Percentiles rank a stretch among this genome's conserved stretches.
Conservation (phyloP, 768 basidiomycete species). For the Psilocybe tampanensis region DNA sequence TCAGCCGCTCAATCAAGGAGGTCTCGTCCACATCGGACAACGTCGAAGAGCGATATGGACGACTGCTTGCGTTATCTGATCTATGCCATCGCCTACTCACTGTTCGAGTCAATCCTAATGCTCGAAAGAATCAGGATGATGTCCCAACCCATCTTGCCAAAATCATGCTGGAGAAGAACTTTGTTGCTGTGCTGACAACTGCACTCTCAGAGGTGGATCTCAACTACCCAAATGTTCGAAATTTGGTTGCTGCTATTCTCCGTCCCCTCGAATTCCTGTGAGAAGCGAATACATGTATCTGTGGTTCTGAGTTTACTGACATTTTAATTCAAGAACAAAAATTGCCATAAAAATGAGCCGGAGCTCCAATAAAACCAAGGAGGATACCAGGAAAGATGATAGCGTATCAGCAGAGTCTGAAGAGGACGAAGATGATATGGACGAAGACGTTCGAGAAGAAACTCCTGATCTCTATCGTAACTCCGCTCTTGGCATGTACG, state of each 20-base stretch:
- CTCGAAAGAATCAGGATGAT: slow-evolving; percentile 62
- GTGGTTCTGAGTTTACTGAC: slow-evolving; percentile 15
- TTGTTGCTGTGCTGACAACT: slow-evolving; percentile 84
- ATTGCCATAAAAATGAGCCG: slow-evolving; percentile 98
- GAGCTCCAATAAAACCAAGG: slow-evolving; percentile 67
- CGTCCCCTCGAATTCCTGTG: slow-evolving; percentile 90
- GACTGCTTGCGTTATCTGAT: slow-evolving; percentile 84
- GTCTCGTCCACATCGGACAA: slow-evolving; percentile 52
- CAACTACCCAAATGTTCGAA: slow-evolving; percentile 90
- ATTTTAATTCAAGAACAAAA: slow-evolving; percentile 65
- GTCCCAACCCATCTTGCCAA: slow-evolving; percentile 92
- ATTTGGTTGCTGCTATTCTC: slow-evolving; percentile 84
- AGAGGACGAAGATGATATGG: slow-evolving; percentile 59
- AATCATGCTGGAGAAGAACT: slow-evolving; percentile 98
- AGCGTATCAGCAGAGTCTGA: slow-evolving; percentile 52
- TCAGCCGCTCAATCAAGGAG: slow-evolving; percentile 88
- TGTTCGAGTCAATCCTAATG: slow-evolving; percentile 64
- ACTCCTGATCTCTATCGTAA: slow-evolving; percentile 95
- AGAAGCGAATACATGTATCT: slow-evolving; percentile 27
- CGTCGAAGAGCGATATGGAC: slow-evolving; percentile 82
- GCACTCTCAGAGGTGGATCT: slow-evolving; percentile 92
- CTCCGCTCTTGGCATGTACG: slow-evolving; percentile 95
- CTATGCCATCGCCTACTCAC: slow-evolving; percentile 87
- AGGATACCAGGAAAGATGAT: slow-evolving; percentile 51
- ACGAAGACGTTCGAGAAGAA: slow-evolving; percentile 65